A percentile compares a stretch with the other conserved stretches of the same genome.
These are phyloP conservation scores for Colletotrichum euphorbiae DNA, from an alignment of 2,329 filamentous ascomycete genomes.

Conservation along the genomic window DNA sequence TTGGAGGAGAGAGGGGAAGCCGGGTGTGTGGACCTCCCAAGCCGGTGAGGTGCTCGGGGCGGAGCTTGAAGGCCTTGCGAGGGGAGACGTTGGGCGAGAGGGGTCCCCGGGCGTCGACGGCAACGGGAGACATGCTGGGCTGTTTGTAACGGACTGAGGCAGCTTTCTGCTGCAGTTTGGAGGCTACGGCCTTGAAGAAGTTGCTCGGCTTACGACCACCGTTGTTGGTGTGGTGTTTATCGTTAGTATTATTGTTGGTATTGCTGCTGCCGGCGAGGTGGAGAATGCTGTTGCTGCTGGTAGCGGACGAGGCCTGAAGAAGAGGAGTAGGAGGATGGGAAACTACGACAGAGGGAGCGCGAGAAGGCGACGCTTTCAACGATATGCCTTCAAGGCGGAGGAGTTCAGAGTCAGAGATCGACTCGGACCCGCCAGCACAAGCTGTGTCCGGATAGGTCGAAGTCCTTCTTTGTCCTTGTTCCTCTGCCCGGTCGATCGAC, in stretches of 20 bases:
- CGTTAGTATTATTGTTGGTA: constrained; percentile 41
- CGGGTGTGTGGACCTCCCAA: constrained; percentile 39
- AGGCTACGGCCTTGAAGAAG: constrained; percentile 56
- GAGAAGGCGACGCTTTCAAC: constrained; percentile 47
- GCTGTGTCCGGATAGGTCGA: constrained; percentile 40
- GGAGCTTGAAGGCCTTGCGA: constrained; percentile 49
- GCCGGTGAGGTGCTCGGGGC: constrained; percentile 42
- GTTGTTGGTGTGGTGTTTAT: constrained; percentile 13
- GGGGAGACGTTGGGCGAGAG: constrained; percentile 42
- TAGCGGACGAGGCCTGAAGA: constrained; percentile 47
- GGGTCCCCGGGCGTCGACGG: constrained; percentile 32
- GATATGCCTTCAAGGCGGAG: constrained; percentile 60
- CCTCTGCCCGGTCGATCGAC: constrained; percentile 32
- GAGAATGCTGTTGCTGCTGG: constrained; percentile 44
- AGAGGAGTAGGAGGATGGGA: constrained; percentile 39
- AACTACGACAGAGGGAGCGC: constrained; percentile 39
- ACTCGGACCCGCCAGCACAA: constrained; percentile 42
- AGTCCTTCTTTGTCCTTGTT: constrained; percentile 39
- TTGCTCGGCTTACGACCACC: constrained; percentile 50
- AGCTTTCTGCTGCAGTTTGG: constrained; percentile 55
- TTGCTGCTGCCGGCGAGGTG: constrained; percentile 42
- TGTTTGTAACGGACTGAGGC: constrained; percentile 47
- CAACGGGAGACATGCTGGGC: constrained; percentile 39
- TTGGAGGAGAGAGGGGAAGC: constrained; percentile 41
- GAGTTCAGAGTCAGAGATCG: constrained; percentile 62